Evolutionary conservation across 208 protist genomes (phyloP), one percentile per base, ranked within the genome.

Genomic region (Crithidia thermophila): DNA sequence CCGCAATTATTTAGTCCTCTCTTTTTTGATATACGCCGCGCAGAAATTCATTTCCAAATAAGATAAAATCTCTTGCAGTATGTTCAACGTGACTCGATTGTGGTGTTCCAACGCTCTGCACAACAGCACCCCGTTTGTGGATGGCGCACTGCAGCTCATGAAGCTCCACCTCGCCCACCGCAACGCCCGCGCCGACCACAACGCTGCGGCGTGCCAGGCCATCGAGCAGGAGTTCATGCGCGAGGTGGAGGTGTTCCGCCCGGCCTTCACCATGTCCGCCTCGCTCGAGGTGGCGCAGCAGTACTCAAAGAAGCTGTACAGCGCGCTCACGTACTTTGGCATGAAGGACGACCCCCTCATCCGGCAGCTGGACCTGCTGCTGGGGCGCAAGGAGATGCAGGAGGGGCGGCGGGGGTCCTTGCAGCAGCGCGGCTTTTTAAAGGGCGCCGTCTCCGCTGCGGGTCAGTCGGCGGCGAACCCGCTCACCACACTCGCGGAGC

Each of bases 81-180:
- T 58, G 61, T 28, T 58, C 13, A 60, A 33, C 21, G 45, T 51
- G 4, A 56, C 46, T 30, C 47, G 56, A 7, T 18, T 81, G 42
- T 64, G 55, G 46, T 59, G 50, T 51, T 83, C 83, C 11, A 85
- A 52, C 14, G 60, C 79, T 9, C 71, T 89, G 30, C 83, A 86
- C 65, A 80, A 76, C 71, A 58, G 58, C 13, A 82, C 77, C 34
- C 87, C 88, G 0, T 92, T 95, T 58, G 69, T 93, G 3, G 90
- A 94, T 27, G 86, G 87, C 0, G 84, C 81, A 6, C 73, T 95
- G 20, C 90, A 95, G 71, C 75, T 95, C 11, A 70, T 90, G 65
- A 93, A 95, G 72, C 67, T 95, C 25, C 88, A 94, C 42, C 70
- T 93, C 11, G 90, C 90, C 33, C 90, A 95, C 50, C 77, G 78